phyloP scores from a whole-genome alignment of 331 rosid genomes.

The Ulmus americana region DNA sequence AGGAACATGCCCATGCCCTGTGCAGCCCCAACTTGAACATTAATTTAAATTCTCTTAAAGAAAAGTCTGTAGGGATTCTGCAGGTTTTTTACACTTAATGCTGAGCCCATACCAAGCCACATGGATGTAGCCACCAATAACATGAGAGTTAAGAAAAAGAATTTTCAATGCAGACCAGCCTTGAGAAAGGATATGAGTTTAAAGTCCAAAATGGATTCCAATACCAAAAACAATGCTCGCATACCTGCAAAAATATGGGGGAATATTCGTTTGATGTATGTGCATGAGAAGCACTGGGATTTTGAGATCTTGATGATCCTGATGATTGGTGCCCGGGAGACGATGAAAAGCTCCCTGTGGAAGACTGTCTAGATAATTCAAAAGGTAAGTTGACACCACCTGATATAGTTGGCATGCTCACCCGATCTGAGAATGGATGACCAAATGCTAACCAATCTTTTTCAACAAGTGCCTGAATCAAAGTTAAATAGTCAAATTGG shows the following conservation, averaged over 20 bases:
- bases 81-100: not conserved
- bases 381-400: slow-evolving; percentile 48
- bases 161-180: not conserved
- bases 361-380: slow-evolving; percentile 80
- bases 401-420: slow-evolving; percentile 57
- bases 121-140: not conserved
- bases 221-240: slow-evolving; percentile 15
- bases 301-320: slow-evolving; percentile 52
- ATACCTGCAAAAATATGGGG: slow-evolving; percentile 92
- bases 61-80: not conserved
- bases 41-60: not conserved
- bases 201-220: not conserved
- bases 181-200: not conserved
- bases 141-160: not conserved
- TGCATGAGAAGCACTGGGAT: slow-evolving; percentile 56
- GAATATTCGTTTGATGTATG: slow-evolving; percentile 67
- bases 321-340: slow-evolving; percentile 70
- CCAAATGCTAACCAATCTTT: slow-evolving; percentile 99
- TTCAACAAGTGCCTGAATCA: slow-evolving; percentile 77
- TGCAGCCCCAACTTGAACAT: not conserved
- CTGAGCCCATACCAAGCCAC: not conserved
- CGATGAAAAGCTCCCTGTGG: slow-evolving; percentile 46
- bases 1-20: not conserved
- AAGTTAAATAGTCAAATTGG: slow-evolving; percentile 6
- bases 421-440: slow-evolving; percentile 85